Conservation (phyloP, 2,329 filamentous ascomycete species). For the Botrytis paeoniae region DNA sequence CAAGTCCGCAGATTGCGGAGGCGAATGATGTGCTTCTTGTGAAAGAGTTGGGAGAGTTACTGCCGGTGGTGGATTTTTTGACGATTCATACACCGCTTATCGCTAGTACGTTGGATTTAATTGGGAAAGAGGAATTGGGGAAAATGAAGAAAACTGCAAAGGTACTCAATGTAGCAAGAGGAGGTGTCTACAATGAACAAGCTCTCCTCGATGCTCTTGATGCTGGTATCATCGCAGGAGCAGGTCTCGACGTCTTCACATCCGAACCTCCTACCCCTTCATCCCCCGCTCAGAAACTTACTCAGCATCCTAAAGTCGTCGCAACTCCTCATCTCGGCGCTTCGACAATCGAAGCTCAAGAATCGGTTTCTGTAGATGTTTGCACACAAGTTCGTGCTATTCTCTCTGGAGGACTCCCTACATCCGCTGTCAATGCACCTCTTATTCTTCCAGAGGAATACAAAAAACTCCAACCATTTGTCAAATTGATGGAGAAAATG, state of each 20-base stretch:
- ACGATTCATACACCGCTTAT: slow-evolving; percentile 80
- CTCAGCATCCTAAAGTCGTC: slow-evolving; percentile 68
- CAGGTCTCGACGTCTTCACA: slow-evolving; percentile 78
- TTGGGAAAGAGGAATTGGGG: slow-evolving; percentile 62
- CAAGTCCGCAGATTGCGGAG: slow-evolving; percentile 66
- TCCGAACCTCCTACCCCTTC: slow-evolving; percentile 63
- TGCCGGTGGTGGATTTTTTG: slow-evolving; percentile 69
- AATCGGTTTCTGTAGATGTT: slow-evolving; percentile 80
- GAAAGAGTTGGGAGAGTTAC: slow-evolving; percentile 55
- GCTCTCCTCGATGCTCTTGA: slow-evolving; percentile 70
- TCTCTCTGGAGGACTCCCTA: slow-evolving; percentile 68
- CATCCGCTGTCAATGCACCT: slow-evolving; percentile 75
- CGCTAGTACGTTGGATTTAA: slow-evolving; percentile 71
- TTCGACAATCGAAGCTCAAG: slow-evolving; percentile 77
- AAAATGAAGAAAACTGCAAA: slow-evolving; percentile 72
- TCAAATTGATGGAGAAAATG: slow-evolving; percentile 74
- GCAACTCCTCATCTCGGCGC: slow-evolving; percentile 78
- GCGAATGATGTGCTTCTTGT: slow-evolving; percentile 64
- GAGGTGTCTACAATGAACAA: slow-evolving; percentile 75
- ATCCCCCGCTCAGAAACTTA: slow-evolving; percentile 60
- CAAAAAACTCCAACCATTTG: slow-evolving; percentile 72
- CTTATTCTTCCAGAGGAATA: slow-evolving; percentile 80
- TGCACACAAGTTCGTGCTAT: slow-evolving; percentile 77
- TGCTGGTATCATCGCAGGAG: slow-evolving; percentile 68
- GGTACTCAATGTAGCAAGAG: slow-evolving; percentile 75